Conservation (phyloP, 1,284 basidiomycete species). For the Xerocomus subilludens region DNA sequence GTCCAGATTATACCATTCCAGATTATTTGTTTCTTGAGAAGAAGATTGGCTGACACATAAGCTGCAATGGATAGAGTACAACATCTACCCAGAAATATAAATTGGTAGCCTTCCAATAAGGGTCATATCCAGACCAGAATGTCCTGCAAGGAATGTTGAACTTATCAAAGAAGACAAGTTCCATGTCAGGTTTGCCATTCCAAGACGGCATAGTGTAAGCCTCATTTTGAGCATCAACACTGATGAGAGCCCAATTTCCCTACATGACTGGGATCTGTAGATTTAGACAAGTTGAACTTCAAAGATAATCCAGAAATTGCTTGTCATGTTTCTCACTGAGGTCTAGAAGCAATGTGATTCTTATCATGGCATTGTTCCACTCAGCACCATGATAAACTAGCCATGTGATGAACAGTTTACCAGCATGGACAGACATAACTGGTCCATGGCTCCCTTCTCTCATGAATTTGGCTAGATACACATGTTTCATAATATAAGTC, state of each 20-base stretch:
- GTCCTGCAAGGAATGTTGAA: slow-evolving; percentile 79
- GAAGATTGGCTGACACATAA: slow-evolving; percentile 60
- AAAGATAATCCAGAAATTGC: slow-evolving; percentile 95
- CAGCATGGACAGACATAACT: too few species aligned
- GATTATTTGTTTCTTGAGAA: slow-evolving; percentile 59
- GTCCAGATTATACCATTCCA: slow-evolving; percentile 76
- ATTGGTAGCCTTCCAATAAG: slow-evolving; percentile 80
- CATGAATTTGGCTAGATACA: too few species aligned
- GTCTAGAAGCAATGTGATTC: slow-evolving; percentile 91
- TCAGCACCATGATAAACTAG: slow-evolving; percentile 99
- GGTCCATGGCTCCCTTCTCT: slow-evolving; percentile 71
- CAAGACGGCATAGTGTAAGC: slow-evolving; percentile 63
- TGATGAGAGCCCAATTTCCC: slow-evolving; percentile 71
- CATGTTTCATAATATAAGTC: too few species aligned
- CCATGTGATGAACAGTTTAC: too few species aligned
- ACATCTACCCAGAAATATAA: slow-evolving; percentile 66
- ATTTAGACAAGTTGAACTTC: slow-evolving; percentile 48
- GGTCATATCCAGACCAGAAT: slow-evolving; percentile 76
- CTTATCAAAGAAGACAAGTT: slow-evolving; percentile 82
- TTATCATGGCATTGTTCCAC: slow-evolving; percentile 97
- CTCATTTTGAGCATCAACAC: slow-evolving; percentile 71
- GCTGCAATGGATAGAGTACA: slow-evolving; percentile 41
- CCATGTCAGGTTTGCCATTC: slow-evolving; percentile 61
- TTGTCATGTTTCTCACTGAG: slow-evolving; percentile 97
- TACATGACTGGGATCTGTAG: slow-evolving; percentile 61